Evolutionary conservation across 2,329 filamentous ascomycete species (phyloP).

Genomic region (Penicillium sp.): DNA sequence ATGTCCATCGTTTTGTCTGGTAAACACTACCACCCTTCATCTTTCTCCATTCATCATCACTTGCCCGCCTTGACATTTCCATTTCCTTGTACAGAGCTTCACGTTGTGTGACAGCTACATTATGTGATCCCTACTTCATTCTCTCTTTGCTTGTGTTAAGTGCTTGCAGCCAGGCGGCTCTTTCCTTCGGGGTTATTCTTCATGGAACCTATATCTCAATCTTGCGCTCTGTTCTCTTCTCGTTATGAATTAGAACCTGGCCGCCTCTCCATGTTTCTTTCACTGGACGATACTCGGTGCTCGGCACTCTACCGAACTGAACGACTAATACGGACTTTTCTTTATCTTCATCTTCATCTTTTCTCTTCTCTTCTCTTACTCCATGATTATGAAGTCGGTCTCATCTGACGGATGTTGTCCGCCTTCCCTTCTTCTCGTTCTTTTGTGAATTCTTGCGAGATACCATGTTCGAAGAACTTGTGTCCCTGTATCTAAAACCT

Average conservation of each 20-base stretch:
- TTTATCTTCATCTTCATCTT: neutral
- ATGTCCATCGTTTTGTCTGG: conserved; percentile 27
- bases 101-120: conserved; percentile 3
- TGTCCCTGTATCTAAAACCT: conserved; percentile 20
- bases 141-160: conserved; percentile 11
- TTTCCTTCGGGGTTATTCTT: neutral
- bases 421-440: neutral
- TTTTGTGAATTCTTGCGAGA: conserved; percentile 25
- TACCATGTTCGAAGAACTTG: conserved; percentile 26
- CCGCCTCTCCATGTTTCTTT: conserved; percentile 10
- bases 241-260: conserved; percentile 4
- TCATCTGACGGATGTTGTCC: conserved; percentile 8
- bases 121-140: neutral
- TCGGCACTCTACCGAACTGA: conserved; percentile 9
- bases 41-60: conserved; percentile 1
- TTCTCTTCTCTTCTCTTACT: conserved; percentile 9
- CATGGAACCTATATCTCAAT: neutral
- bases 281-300: neutral
- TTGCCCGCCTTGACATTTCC: neutral
- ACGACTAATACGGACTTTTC: conserved; percentile 20
- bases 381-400: neutral
- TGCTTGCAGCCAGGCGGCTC: conserved; percentile 22
- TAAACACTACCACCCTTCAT: conserved; percentile 7
- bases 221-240: conserved; percentile 2
- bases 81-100: conserved; percentile 17